Base-by-base conservation (phyloP, 2,329 filamentous ascomycete genomes). In the Penicillium sp. region DNA sequence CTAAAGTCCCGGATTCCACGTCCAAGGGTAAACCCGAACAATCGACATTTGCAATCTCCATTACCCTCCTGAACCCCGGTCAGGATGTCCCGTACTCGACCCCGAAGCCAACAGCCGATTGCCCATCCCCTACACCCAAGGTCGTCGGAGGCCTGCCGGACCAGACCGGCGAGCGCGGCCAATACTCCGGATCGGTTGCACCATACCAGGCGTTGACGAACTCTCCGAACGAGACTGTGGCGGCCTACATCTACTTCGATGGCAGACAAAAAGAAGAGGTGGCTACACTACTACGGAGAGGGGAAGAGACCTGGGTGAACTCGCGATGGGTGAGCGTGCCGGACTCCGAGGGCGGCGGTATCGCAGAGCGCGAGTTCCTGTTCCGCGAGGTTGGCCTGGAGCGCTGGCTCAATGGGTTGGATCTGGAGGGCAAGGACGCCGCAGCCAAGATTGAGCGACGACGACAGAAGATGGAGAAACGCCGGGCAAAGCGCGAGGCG, bases 281-380 rank as follows among this genome's bases (percentile, higher is more conserved):
- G 3, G 95, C 95, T 56, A 99, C 95, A 13, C 82, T 99, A 60
- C 83, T 99, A 56, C 86, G 95, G 59, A 90, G 93, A 13, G 94
- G 95, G 26, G 95, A 98, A 76, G 95, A 99, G 80, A 99, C 95
- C 1, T 99, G 95, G 95, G 96, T 99, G 26, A 99, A 98, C 74
- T 97, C 93, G 59, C 86, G 95, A 71, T 99, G 95, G 95, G 95
- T 99, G 54, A 94, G 96, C 74, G 88, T 99, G 7, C 92, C 94
- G 2, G 89, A 93, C 30, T 88, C 90, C 26, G 94, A 98, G 79
- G 94, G 94, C 35, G 95, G 95, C 54, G 95, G 95, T 45, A 86
- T 99, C 50, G 95, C 95, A 33, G 95, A 99, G 82, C 88, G 95
- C 67, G 95, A 99, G 76, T 99, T 99, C 70, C 82, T 99, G 67